Evolutionary conservation across 306 rosid species (phyloP), one percentile per base, ranked within the genome.

Genomic region (Carpinus viminea): DNA sequence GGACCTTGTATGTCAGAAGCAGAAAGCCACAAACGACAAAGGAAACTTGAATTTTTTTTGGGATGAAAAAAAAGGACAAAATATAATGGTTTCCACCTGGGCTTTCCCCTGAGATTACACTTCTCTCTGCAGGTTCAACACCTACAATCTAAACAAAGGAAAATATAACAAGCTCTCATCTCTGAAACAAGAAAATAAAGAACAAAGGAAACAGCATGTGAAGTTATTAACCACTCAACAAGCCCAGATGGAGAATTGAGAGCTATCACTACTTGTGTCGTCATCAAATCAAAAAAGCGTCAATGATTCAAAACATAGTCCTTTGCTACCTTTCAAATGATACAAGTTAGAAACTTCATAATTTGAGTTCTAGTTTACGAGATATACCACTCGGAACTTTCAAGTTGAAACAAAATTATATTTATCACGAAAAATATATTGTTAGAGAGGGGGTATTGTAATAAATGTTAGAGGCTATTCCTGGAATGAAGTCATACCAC

Each of bases 81-180:
- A 31, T n/a, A 83, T 68, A 74, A 72, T 53, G 62, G 68, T 73
- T 48, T 76, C 54, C 76, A 92, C 97, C 93, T 62, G 93, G 88
- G 85, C 84, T 91, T 72, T 88, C 97, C 75, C 98, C 98, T 0
- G 90, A 89, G 72, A 92, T 85, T 48, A 91, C 79, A 81, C 97
- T 91, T 87, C 95, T 81, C 52, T 89, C 98, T 10, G 95, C 97
- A 76, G 98, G 97, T 85, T 94, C 97, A 68, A 94, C 98, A 73
- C 98, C 97, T 70, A 94, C 91, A 78, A 92, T 91, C 98, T 94
- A 79, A 71, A 72, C 51, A 80, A 51, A 60, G 71, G 73, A 71
- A 77, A 78, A 74, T 64, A 70, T 17, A 70, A 61, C 53, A 71
- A 13, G 34, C 45, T 43, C 69, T 48, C 54, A 74, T 74, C 36